A percentile compares a stretch with the other conserved stretches of the same genome.
Evolutionary conservation across 2,329 filamentous ascomycete species (phyloP).

Genomic region (Colletotrichum phormii): DNA sequence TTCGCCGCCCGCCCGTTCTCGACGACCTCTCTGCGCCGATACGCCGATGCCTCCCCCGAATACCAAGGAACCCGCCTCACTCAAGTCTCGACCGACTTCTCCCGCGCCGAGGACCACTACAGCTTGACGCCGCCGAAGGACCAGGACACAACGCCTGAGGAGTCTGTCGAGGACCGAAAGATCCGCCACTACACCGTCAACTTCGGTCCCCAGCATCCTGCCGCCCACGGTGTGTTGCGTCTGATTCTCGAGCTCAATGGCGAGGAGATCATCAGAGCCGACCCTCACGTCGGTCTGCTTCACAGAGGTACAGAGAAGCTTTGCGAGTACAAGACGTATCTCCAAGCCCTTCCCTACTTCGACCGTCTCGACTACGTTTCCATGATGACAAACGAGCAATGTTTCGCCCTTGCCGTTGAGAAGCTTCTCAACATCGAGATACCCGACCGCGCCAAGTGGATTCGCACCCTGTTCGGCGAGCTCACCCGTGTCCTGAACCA

Average conservation of each 20-base stretch:
- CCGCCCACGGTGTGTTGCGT: constrained; percentile 96
- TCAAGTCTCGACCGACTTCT: constrained; percentile 74
- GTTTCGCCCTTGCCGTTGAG: constrained; percentile 94
- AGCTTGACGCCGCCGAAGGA: constrained; percentile 56
- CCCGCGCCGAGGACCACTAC: constrained; percentile 60
- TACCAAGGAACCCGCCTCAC: constrained; percentile 71
- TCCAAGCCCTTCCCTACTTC: constrained; percentile 98
- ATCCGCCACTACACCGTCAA: constrained; percentile 99
- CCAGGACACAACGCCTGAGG: constrained; percentile 58
- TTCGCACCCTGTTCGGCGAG: constrained; percentile 94
- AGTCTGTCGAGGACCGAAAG: constrained; percentile 75
- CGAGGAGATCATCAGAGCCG: constrained; percentile 95
- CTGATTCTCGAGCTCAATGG: constrained; percentile 98
- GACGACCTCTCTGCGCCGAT: constrained; percentile 70
- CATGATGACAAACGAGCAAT: constrained; percentile 99
- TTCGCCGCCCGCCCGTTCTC: constrained; percentile 71
- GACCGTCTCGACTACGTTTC: constrained; percentile 98
- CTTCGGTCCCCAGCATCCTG: constrained; percentile 98
- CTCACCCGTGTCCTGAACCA: constrained; percentile 96
- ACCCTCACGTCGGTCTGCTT: constrained; percentile 95
- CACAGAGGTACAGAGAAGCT: constrained; percentile 99
- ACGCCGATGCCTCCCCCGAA: constrained; percentile 65
- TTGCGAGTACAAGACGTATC: constrained; percentile 99
- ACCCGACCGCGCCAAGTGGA: constrained; percentile 95
- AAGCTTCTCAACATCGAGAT: constrained; percentile 98